Percentiles rank a stretch among this genome's conserved stretches.
These are phyloP conservation scores for Emericellopsis atlantica DNA, from an alignment of 2,329 filamentous ascomycete species.

Conservation along the genomic window DNA sequence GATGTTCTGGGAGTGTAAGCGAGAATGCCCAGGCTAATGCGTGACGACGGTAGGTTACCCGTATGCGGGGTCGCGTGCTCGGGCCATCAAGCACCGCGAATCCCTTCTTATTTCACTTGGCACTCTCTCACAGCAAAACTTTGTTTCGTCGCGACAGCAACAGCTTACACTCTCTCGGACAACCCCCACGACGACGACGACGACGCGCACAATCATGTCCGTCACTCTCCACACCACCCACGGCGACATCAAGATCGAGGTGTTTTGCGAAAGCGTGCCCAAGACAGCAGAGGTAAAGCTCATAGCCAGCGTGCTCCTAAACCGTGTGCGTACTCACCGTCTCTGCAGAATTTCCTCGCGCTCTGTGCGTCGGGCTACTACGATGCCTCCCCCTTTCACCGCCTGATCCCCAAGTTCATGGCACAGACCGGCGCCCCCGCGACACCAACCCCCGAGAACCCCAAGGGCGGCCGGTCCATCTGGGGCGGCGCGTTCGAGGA, in stretches of 20 bases:
- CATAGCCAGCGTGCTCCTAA: not conserved
- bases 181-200: not conserved
- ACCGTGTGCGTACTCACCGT: not conserved
- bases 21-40: no score
- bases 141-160: no score
- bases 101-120: no score
- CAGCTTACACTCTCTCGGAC: no score
- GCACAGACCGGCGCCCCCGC: constrained; percentile 60
- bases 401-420: constrained; percentile 73
- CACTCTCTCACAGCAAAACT: no score
- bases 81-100: no score
- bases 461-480: constrained; percentile 60
- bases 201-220: constrained; percentile 34
- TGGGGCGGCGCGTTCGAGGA: constrained; percentile 66
- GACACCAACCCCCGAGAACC: constrained; percentile 38
- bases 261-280: constrained; percentile 91
- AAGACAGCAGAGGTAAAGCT: constrained; percentile 66
- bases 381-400: constrained; percentile 63
- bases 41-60: no score
- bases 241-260: constrained; percentile 86
- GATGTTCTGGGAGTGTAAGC: no score
- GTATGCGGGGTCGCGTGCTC: no score
- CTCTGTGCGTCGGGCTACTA: constrained; percentile 74
- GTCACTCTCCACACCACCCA: constrained; percentile 74
- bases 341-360: constrained; percentile 66